Percentiles rank a stretch among this genome's conserved stretches.
These are phyloP conservation scores for Tricholoma bakamatsutake DNA, from an alignment of 768 basidiomycete genomes.

Conservation along the genomic window DNA sequence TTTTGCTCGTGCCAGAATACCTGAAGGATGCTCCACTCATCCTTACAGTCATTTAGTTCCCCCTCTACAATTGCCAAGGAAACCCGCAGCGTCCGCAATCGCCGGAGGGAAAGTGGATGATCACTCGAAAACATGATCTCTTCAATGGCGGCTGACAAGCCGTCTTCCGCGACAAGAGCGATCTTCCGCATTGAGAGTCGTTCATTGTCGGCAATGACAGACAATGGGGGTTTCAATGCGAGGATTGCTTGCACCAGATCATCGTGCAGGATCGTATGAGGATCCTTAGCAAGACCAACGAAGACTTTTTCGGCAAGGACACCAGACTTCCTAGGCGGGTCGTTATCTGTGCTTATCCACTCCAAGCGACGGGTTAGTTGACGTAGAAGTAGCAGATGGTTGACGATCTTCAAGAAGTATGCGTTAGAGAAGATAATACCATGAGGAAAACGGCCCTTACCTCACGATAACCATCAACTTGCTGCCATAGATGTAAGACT, in stretches of 20 bases:
- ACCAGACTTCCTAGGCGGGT: constrained; percentile 55
- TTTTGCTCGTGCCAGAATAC: constrained; percentile 55
- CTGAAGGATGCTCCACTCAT: constrained; percentile 50
- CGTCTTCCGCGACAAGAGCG: constrained; percentile 65
- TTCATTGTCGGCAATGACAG: constrained; percentile 57
- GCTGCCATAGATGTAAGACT: constrained; percentile 62
- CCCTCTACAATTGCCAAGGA: constrained; percentile 51
- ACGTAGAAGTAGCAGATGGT: constrained; percentile 64
- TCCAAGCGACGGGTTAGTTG: constrained; percentile 69
- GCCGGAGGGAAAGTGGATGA: constrained; percentile 45
- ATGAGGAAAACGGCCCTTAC: constrained; percentile 33
- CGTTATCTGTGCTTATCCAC: constrained; percentile 63
- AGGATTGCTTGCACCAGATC: constrained; percentile 57
- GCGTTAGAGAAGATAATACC: constrained; percentile 8
- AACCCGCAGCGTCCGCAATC: constrained; percentile 56
- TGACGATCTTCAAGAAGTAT: constrained; percentile 49
- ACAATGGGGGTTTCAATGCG: constrained; percentile 52
- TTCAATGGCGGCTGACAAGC: constrained; percentile 55
- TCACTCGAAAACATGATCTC: constrained; percentile 47
- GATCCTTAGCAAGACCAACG: constrained; percentile 52
- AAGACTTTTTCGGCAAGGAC: constrained; percentile 68
- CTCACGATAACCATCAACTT: constrained; percentile 65
- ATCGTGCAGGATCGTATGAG: constrained; percentile 50
- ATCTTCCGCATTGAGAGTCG: constrained; percentile 52
- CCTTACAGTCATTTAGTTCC: constrained; percentile 46